phyloP scores from a whole-genome alignment of 345 rosid genomes.

The Gynandropsis gynandra region DNA sequence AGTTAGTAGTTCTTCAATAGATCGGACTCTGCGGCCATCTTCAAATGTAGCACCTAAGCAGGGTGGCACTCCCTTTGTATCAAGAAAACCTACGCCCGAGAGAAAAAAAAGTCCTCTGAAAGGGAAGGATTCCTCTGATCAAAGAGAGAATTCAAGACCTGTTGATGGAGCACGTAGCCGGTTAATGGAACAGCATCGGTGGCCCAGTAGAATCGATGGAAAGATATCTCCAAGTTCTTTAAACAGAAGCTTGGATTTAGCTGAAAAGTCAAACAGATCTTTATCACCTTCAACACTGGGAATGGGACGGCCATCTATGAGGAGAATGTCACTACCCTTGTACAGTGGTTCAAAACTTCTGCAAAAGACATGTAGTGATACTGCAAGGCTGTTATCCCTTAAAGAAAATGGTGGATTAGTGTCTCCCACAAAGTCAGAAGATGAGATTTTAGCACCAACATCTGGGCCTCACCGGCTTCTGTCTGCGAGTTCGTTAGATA shows the following conservation, averaged over 20 bases:
- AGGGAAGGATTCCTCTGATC: constrained; percentile 75
- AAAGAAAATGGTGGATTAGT: constrained; percentile 36
- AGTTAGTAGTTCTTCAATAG: constrained; percentile 39
- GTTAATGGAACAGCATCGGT: constrained; percentile 82
- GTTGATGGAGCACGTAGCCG: constrained; percentile 54
- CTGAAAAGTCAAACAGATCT: constrained; percentile 41
- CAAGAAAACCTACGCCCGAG: constrained; percentile 72
- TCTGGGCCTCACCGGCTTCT: constrained; percentile 39
- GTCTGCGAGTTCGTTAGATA: constrained; percentile 44
- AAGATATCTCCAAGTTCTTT: constrained; percentile 44
- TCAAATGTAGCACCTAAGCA: constrained; percentile 73
- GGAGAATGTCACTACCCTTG: constrained; percentile 41
- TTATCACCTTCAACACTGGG: constrained; percentile 34
- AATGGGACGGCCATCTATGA: constrained; percentile 39
- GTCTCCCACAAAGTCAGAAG: constrained; percentile 40
- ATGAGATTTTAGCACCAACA: constrained; percentile 32
- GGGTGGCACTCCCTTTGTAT: constrained; percentile 39
- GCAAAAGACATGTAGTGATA: constrained; percentile 53
- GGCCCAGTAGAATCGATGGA: constrained; percentile 82
- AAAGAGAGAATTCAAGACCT: constrained; percentile 90
- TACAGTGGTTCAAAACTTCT: constrained; percentile 37
- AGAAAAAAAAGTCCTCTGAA: constrained; percentile 73
- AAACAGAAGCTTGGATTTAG: constrained; percentile 52
- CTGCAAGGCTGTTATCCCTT: too few species aligned
- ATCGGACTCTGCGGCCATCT: constrained; percentile 78